Evolutionary conservation across 768 basidiomycete species (phyloP).

Genomic region (Glaciozyma martinii): DNA sequence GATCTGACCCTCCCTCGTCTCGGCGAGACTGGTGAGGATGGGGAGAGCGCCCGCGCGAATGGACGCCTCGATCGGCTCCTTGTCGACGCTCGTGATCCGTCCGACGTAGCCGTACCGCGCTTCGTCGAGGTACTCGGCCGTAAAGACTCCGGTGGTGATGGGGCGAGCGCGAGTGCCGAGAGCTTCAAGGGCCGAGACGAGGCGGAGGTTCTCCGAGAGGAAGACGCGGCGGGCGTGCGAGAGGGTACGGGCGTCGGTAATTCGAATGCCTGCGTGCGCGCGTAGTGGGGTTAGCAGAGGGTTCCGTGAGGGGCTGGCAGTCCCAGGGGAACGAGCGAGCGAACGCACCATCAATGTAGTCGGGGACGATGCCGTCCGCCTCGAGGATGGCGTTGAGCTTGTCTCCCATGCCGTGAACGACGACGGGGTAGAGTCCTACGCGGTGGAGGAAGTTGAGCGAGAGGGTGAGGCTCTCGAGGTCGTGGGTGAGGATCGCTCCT

Average conservation of each 20-base stretch:
- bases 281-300: too few relatives aligned
- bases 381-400: constrained; percentile 83
- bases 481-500: constrained; percentile 76
- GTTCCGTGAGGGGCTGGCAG: background rate
- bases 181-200: constrained; percentile 83
- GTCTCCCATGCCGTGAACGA: constrained; percentile 77
- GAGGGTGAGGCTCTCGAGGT: constrained; percentile 85
- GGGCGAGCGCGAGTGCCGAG: constrained; percentile 95
- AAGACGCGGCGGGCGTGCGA: constrained; percentile 91
- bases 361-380: constrained; percentile 81
- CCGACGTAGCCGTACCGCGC: constrained; percentile 93
- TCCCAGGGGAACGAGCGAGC: background rate
- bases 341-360: constrained; percentile 64
- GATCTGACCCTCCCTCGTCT: constrained; percentile 93
- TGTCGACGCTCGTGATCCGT: constrained; percentile 88
- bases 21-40: constrained; percentile 88
- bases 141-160: constrained; percentile 95
- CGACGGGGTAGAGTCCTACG: constrained; percentile 93
- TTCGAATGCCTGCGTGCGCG: constrained; percentile 61
- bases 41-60: constrained; percentile 94
- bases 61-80: constrained; percentile 89
- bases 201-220: constrained; percentile 91
- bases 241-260: constrained; percentile 92
- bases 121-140: constrained; percentile 89
- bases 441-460: constrained; percentile 94